Percentiles rank a stretch among this genome's conserved stretches.
phyloP scores from a whole-genome alignment of 495 filamentous ascomycete genomes.

The Talaromyces trachyspermus region DNA sequence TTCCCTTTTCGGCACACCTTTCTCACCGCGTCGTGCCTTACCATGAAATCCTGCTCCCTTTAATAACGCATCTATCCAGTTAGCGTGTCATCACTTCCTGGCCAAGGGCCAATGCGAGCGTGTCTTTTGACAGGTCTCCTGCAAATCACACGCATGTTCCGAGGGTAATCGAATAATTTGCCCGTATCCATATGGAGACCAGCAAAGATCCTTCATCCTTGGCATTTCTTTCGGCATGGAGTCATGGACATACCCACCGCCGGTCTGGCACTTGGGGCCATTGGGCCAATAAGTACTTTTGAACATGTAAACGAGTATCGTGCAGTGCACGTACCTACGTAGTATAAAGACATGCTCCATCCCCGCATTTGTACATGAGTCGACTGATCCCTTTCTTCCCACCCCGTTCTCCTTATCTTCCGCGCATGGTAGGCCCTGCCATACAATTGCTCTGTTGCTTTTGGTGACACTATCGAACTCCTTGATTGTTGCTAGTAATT shows the following conservation, averaged over 20 bases:
- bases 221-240: neutral
- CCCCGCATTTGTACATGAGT: neutral
- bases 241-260: neutral
- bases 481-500: neutral
- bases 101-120: neutral
- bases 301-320: no score
- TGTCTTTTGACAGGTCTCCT: no score
- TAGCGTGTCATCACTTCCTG: constrained; percentile 1
- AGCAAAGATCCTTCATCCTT: neutral
- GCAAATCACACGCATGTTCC: no score
- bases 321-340: no score
- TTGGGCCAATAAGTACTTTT: neutral
- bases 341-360: neutral
- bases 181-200: no score
- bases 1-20: no score
- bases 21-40: no score
- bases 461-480: neutral
- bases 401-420: neutral
- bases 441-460: neutral
- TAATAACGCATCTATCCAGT: neutral
- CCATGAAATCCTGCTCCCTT: neutral
- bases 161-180: no score
- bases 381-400: neutral
- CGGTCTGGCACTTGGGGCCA: constrained; percentile 1
- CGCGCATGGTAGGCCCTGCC: neutral